Percentiles rank a stretch among this genome's conserved stretches.
Evolutionary conservation across 257 asterid genomes (phyloP).

Genomic region (Leonotis leonurus): DNA sequence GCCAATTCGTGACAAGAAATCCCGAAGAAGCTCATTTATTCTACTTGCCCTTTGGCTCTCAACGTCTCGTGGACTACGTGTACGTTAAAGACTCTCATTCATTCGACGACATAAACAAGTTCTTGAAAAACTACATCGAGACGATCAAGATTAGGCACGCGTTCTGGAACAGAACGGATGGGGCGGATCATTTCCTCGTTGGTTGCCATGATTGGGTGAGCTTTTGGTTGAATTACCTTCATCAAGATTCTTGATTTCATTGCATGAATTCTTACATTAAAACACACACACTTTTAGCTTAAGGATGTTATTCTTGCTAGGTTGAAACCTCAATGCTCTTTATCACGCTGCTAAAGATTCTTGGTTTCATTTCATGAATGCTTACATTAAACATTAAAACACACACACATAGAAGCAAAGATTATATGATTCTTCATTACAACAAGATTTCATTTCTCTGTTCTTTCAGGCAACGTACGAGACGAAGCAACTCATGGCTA

Average conservation of each 20-base stretch:
- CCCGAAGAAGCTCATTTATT: conserved; percentile 34
- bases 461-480: conserved; percentile 28
- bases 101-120: conserved; percentile 20
- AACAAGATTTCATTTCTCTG: neutral
- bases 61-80: conserved; percentile 21
- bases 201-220: conserved; percentile 52
- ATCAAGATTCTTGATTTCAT: no score
- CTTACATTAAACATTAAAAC: neutral
- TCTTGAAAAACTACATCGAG: conserved; percentile 16
- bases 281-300: no score
- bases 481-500: conserved; percentile 29
- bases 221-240: neutral
- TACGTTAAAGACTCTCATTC: conserved; percentile 30
- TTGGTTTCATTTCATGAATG: neutral
- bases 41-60: conserved; percentile 44
- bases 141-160: conserved; percentile 21
- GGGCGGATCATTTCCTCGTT: conserved; percentile 34
- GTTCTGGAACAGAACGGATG: conserved; percentile 38
- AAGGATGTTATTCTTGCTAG: no score
- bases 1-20: conserved; percentile 22
- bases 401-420: neutral
- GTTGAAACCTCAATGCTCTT: neutral
- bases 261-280: neutral
- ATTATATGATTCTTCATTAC: neutral
- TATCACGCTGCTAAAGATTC: neutral